Base-by-base conservation (phyloP, 192 early-diverging fungal genomes). In the Coemansia sp. region DNA sequence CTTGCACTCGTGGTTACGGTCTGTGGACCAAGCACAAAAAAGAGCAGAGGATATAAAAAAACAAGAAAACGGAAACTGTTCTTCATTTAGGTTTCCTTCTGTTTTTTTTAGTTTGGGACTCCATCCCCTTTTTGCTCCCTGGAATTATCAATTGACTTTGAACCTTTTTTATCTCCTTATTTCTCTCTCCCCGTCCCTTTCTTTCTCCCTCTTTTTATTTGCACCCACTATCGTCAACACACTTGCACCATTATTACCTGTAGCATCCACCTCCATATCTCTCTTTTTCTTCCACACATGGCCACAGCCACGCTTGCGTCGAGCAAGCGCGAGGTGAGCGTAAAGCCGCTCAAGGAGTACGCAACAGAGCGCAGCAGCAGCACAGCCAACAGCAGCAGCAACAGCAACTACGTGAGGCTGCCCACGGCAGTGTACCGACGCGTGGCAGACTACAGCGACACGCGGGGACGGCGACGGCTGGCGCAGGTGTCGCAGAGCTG, bases 401-500 rank as follows among this genome's bases (percentile, higher is more conserved):
- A 26, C 26, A 26, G 15, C 19, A 54, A 9, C 11, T 74, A 73
- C n/a, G 48, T 67, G 62, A 73, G 71, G 67, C 80, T 82, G 59
- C 63, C 80, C 11, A 72, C 80, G 0, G 47, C 62, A 18, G 80
- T 77, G 19, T 82, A 82, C 48, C 67, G 69, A 46, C 80, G 80
- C 26, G 80, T 82, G 12, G 80, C 80, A 11, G 71, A 77, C 66
- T 82, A 82, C 75, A 66, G 80, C 63, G 75, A 82, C 69, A 60
- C 62, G 47, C 71, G 72, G 49, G 64, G 75, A 46, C 74, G 72
- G 55, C 47, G 72, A 39, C 80, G 72, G 60, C 75, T 82, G n/a
- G 65, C 71, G 26, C 74, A 73, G 39, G 80, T 82, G 0, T 82
- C 80, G 26, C 74, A 77, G 72, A 82, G 80, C 80, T 82, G 80